Base-by-base conservation (phyloP, 2,329 filamentous ascomycete genomes). In the Hortaea sp. region DNA sequence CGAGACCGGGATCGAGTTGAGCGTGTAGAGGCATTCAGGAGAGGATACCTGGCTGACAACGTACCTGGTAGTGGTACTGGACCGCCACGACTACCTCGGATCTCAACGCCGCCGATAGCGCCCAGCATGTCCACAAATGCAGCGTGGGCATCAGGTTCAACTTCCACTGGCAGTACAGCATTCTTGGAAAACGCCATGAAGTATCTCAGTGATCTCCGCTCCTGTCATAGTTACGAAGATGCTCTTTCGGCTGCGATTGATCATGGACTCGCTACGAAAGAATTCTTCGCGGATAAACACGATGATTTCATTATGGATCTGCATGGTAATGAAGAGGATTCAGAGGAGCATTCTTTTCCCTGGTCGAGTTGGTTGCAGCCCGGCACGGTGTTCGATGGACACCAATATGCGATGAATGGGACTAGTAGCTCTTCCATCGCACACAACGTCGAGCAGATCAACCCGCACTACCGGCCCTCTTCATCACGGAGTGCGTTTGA, bases 281-380 rank as follows among this genome's bases (percentile, higher is more conserved):
- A 77, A 50, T 72, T 74, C 56, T 73, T 74, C 46, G 64, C 69
- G 13, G 69, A 72, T 51, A 70, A 75, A 49, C 63, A 72, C 47
- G 62, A 75, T 43, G 79, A 82, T 56, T 79, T 82, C 48, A 67
- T 82, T 38, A 67, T 79, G 28, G 72, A 81, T 53, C 71, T 75
- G 11, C 60, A 63, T 13, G 69, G 65, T 29, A 68, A 81, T 11
- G 66, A 70, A 2, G 69, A 72, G 1, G 73, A 77, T n/a, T 20
- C 20, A 20, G 20, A 20, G 20, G 20, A 20, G 20, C 20, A 20
- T 20, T 20, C 20, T 20, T 20, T 20, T 20, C 56, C 63, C 2
- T 64, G 70, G 44, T 79, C 73, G 42, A 82, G 79, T 6, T 83
- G 79, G 78, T 64, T 84, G 7, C 71, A 74, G 43, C 73, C 77